phyloP scores from a whole-genome alignment of 345 rosid species.

The Citrus glauca region DNA sequence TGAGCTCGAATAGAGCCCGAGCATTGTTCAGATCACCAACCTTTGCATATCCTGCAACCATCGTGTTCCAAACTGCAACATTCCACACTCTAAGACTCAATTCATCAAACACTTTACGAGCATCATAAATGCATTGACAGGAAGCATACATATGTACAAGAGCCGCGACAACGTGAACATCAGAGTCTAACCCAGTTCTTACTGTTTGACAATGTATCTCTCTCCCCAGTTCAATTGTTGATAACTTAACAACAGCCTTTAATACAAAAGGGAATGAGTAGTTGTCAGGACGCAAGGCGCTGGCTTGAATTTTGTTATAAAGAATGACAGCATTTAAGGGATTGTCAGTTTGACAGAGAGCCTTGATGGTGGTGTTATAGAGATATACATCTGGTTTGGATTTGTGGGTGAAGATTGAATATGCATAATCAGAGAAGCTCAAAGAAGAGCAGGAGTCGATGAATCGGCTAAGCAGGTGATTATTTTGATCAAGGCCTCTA shows the following conservation, averaged over 20 bases:
- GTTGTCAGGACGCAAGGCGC: constrained; percentile 51
- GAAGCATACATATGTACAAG: constrained; percentile 55
- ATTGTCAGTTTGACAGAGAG: constrained; percentile 37
- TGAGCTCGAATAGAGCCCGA: constrained; percentile 38
- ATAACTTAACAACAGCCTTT: constrained; percentile 41
- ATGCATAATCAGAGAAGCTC: constrained; percentile 50
- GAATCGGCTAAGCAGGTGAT: constrained; percentile 41
- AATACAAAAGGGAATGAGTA: constrained; percentile 61
- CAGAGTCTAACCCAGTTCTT: constrained; percentile 38
- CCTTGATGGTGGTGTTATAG: constrained; percentile 57
- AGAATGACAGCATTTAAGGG: constrained; percentile 39
- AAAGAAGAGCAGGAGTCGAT: constrained; percentile 43
- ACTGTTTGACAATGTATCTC: constrained; percentile 54
- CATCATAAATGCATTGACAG: constrained; percentile 28
- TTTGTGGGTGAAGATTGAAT: constrained; percentile 33
- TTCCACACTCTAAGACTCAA: constrained; percentile 17
- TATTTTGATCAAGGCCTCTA: constrained; percentile 36
- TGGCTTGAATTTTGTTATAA: constrained; percentile 43
- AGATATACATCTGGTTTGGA: constrained; percentile 32
- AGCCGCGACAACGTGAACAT: constrained; percentile 44
- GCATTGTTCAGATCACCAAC: constrained; percentile 46
- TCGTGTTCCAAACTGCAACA: constrained; percentile 61
- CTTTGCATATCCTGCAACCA: constrained; percentile 49
- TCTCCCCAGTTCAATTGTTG: constrained; percentile 39
- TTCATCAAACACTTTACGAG: constrained; percentile 58